Evolutionary conservation across 805 yeast species (phyloP).

Genomic region (Candida tallmaniae): DNA sequence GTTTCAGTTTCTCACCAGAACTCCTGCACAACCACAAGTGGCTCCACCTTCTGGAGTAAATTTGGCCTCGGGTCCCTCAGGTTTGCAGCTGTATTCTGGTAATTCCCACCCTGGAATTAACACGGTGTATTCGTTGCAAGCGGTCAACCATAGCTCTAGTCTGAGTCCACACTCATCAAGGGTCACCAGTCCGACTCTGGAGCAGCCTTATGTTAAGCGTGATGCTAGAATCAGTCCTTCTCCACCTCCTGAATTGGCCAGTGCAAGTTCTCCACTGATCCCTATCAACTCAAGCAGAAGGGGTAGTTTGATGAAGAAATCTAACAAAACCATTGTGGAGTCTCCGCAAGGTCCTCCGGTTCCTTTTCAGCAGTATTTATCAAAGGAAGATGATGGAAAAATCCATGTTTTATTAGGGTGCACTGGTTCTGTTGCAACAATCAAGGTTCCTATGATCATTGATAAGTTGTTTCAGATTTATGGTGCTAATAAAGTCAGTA

Average conservation of each 20-base stretch:
- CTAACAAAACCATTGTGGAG: constrained; percentile 51
- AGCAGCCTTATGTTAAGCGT: constrained; percentile 1
- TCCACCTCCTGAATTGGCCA: constrained; percentile 1
- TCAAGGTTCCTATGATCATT: constrained; percentile 85
- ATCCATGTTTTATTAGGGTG: constrained; percentile 87
- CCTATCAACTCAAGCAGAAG: constrained; percentile 18
- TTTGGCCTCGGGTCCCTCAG: not conserved
- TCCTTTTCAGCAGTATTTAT: constrained; percentile 69
- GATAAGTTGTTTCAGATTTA: constrained; percentile 80
- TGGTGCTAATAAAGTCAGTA: constrained; percentile 63
- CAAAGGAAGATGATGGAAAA: constrained; percentile 75
- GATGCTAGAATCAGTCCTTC: constrained; percentile 1
- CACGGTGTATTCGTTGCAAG: constrained; percentile 8
- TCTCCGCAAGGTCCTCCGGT: constrained; percentile 60
- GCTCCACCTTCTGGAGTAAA: constrained; percentile 1
- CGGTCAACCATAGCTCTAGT: constrained; percentile 1
- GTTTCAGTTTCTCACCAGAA: constrained; percentile 10
- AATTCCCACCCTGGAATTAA: constrained; percentile 10
- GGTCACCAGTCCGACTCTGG: constrained; percentile 22
- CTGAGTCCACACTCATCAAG: too few relatives aligned
- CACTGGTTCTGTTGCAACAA: constrained; percentile 95
- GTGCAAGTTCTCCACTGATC: constrained; percentile 10
- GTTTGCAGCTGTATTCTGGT: constrained; percentile 3
- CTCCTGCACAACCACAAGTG: constrained; percentile 3
- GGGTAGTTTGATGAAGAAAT: constrained; percentile 19